Conservation (phyloP, 2,329 filamentous ascomycete species). For the Cercospora nicotianae region DNA sequence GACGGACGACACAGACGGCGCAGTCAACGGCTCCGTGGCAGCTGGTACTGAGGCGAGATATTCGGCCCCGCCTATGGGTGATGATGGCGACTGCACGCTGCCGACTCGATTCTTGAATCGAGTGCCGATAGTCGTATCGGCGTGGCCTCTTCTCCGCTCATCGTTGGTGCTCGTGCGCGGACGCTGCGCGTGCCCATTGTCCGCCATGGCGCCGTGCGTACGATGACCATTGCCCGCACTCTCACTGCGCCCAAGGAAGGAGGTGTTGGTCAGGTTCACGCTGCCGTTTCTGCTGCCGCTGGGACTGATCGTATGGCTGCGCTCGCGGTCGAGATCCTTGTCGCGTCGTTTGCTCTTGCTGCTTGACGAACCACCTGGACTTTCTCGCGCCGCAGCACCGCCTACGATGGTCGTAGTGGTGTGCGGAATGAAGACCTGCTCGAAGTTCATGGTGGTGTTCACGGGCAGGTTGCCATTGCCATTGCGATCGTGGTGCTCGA, state of each 20-base stretch:
- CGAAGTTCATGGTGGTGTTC: constrained; percentile 34
- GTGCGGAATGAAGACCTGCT: constrained; percentile 34
- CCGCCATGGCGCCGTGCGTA: constrained; percentile 24
- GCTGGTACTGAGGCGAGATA: constrained; percentile 38
- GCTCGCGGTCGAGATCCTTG: constrained; percentile 14
- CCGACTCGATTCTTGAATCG: constrained; percentile 65
- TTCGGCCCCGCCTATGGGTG: constrained; percentile 46
- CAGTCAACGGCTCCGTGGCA: constrained; percentile 29
- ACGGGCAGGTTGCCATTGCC: constrained; percentile 25
- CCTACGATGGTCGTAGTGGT: constrained; percentile 34
- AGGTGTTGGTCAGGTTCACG: constrained; percentile 23
- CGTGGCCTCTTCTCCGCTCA: constrained; percentile 45
- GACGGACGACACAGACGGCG: constrained; percentile 36
- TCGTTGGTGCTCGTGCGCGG: constrained; percentile 55
- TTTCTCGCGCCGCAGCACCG: constrained; percentile 25
- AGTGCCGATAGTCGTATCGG: constrained; percentile 42
- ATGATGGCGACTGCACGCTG: constrained; percentile 64
- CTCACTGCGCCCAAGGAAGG: constrained; percentile 27
- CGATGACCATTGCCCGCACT: constrained; percentile 33
- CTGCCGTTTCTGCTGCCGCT: constrained; percentile 31
- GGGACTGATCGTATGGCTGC: constrained; percentile 26
- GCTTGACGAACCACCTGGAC: constrained; percentile 19
- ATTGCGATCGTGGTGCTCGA: constrained; percentile 5
- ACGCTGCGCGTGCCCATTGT: constrained; percentile 31
- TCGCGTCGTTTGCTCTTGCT: constrained; percentile 25